Base-by-base conservation (phyloP, 768 basidiomycete genomes). In the Serendipita vermifera region DNA sequence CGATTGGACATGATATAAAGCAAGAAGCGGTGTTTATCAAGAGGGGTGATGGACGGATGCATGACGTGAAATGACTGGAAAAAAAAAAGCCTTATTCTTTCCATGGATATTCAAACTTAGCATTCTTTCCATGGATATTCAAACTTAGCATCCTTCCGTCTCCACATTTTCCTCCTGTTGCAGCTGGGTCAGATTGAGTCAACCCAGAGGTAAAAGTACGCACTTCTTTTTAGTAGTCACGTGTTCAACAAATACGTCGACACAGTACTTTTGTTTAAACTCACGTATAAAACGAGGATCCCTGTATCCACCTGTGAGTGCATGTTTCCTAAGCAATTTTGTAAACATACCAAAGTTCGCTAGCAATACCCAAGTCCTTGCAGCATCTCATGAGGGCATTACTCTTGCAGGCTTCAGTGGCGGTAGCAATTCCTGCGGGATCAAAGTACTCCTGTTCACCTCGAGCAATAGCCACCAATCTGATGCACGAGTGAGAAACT, bases 371-470 rank as follows among this genome's bases (percentile, higher is more conserved):
- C 36, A 98, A 72, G 65, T 98, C 94, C 66, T 98, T 98, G 72
- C 89, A 92, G 68, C 94, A 97, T 31, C 94, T 75, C 93, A 97
- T 96, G 29, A 98, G 73, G 0, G 94, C 94, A 60, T 98, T 98
- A 65, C 87, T 90, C 70, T 97, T 98, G 72, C 86, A 89, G 0
- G 84, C 90, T 67, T 98, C 94, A 0, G 86, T 87, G 0, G 94
- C 94, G 0, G 94, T 98, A 1, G 94, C 80, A 51, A 98, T 81
- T 13, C 91, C 90, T 0, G 78, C 76, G 5, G 87, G 83, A 64
- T 93, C 91, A 63, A 97, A 98, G 69, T 92, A 97, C 62, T 96
- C 90, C 62, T 97, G 92, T 71, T 98, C 94, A 29, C 94, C 94
- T 51, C 93, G 77, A 2, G 94, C 87, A 59, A 97, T 82, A 6